Conservation (phyloP, 129 eudicot species). For the Centaurea solstitialis region DNA sequence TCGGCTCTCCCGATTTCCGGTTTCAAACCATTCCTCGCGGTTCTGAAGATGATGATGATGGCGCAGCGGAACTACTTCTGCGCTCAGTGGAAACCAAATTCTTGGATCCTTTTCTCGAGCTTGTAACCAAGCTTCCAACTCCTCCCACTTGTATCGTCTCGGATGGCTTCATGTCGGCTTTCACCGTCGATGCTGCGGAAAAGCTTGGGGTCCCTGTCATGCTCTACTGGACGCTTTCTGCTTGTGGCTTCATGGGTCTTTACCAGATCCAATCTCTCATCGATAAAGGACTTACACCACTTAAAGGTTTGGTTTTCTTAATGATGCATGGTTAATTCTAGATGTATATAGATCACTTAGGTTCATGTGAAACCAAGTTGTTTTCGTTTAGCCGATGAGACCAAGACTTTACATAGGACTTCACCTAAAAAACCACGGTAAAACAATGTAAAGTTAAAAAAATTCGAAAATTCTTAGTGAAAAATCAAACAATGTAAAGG, state of each 20-base stretch:
- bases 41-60: not conserved
- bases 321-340: too few species aligned
- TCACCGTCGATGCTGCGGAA: constrained; percentile 8
- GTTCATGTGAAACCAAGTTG: too few species aligned
- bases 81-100: not conserved
- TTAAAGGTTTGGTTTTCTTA: not conserved
- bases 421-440: too few species aligned
- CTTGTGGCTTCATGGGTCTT: constrained; percentile 8
- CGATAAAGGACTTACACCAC: constrained; percentile 14
- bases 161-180: constrained; percentile 16
- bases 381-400: too few species aligned
- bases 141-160: constrained; percentile 9
- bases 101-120: constrained; percentile 12
- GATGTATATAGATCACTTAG: too few species aligned
- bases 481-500: too few species aligned
- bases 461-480: too few species aligned
- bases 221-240: not conserved
- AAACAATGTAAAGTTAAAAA: too few species aligned
- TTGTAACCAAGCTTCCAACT: not conserved
- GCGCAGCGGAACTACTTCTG: constrained; percentile 7
- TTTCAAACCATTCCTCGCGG: constrained; percentile 28
- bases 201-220: constrained; percentile 16
- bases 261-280: not conserved
- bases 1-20: not conserved
- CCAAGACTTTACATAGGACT: too few species aligned